Conservation (phyloP, 306 rosid genomes). For the Rosa rugosa region DNA sequence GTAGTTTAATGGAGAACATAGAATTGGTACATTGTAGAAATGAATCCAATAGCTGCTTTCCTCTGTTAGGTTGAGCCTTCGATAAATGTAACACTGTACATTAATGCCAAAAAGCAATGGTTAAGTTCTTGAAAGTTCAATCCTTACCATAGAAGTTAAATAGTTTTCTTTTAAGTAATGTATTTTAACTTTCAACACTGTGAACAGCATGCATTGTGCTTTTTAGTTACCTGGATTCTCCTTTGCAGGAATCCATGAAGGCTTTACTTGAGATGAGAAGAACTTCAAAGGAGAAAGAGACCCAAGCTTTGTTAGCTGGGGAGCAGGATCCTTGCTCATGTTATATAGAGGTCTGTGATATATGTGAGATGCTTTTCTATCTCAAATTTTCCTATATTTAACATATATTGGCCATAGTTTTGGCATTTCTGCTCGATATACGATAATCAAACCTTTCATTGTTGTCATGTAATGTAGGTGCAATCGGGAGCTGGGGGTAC, state of each 20-base stretch:
- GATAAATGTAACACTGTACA: not conserved
- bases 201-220: slow-evolving; percentile 8
- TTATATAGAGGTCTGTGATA: slow-evolving; percentile 72
- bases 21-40: not conserved
- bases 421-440: slow-evolving; percentile 12
- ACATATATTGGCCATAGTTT: slow-evolving; percentile 11
- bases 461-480: slow-evolving; percentile 47
- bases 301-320: slow-evolving; percentile 83
- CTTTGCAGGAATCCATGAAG: slow-evolving; percentile 68
- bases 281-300: slow-evolving; percentile 80
- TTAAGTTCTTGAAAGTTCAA: slow-evolving; percentile 1
- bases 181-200: slow-evolving; percentile 1
- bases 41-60: not conserved
- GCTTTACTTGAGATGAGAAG: slow-evolving; percentile 74
- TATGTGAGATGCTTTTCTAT: slow-evolving; percentile 6
- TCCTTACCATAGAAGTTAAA: not conserved
- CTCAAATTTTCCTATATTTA: slow-evolving; percentile 3
- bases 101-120: not conserved
- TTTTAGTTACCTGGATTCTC: slow-evolving; percentile 31
- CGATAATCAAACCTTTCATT: slow-evolving; percentile 13
- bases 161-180: slow-evolving; percentile 7
- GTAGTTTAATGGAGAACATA: not conserved
- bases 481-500: slow-evolving; percentile 99
- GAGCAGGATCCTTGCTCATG: slow-evolving; percentile 87
- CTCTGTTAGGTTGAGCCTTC: not conserved